A percentile compares a stretch with the other conserved stretches of the same genome.
Evolutionary conservation across 495 filamentous ascomycete genomes (phyloP).

Genomic region (Xylaria nigripes): DNA sequence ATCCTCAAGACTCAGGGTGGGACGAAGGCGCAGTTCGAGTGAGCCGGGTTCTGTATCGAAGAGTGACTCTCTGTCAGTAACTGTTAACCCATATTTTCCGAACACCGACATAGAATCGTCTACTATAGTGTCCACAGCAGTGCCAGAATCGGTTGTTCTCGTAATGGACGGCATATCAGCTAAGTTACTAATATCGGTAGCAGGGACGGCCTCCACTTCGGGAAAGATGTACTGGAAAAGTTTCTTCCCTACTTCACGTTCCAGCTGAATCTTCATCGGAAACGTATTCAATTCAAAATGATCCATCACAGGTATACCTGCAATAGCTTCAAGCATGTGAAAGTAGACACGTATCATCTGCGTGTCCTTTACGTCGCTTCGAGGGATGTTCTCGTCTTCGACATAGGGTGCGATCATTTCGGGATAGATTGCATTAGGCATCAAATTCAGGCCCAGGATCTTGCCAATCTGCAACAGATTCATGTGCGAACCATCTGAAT

Average conservation of each 20-base stretch:
- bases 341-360: constrained; percentile 90
- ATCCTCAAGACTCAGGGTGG: constrained; percentile 58
- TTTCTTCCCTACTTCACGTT: constrained; percentile 85
- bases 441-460: constrained; percentile 77
- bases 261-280: constrained; percentile 88
- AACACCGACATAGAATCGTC: constrained; percentile 28
- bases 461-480: constrained; percentile 81
- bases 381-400: constrained; percentile 49
- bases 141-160: constrained; percentile 62
- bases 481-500: constrained; percentile 91
- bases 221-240: constrained; percentile 98
- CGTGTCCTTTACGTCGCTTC: constrained; percentile 41
- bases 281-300: constrained; percentile 93
- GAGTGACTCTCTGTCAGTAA: constrained; percentile 29
- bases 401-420: constrained; percentile 88
- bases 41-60: constrained; percentile 54
- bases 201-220: constrained; percentile 51
- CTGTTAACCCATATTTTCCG: constrained; percentile 23
- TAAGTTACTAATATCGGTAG: constrained; percentile 37
- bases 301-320: constrained; percentile 93
- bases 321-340: constrained; percentile 97
- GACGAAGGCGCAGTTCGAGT: constrained; percentile 67
- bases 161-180: constrained; percentile 73
- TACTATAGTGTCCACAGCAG: constrained; percentile 53
- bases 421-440: constrained; percentile 86